phyloP scores from a whole-genome alignment of 179 eudicot genomes.

The Carnegiea gigantea region DNA sequence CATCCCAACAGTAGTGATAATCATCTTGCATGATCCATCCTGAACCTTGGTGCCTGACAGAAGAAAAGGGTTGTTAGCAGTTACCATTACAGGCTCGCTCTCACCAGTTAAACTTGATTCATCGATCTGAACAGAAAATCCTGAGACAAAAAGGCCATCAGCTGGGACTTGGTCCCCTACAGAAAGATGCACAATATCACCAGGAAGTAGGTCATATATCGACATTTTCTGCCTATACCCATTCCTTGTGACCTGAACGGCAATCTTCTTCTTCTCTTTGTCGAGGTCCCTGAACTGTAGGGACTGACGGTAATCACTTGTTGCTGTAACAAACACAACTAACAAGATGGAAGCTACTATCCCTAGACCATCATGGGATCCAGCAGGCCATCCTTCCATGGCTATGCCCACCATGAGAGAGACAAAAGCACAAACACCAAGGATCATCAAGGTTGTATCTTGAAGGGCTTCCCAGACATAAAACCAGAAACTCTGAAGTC shows the following conservation, averaged over 20 bases:
- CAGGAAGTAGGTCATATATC: constrained; percentile 72
- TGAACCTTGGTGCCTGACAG: constrained; percentile 93
- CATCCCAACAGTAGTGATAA: constrained; percentile 92
- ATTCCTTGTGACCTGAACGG: constrained; percentile 77
- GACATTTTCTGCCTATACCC: constrained; percentile 84
- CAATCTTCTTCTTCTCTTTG: constrained; percentile 88
- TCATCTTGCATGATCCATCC: constrained; percentile 94
- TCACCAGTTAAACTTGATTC: constrained; percentile 95
- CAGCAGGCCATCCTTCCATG: constrained; percentile 90
- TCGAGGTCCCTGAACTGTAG: constrained; percentile 85
- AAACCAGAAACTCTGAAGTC: constrained; percentile 60
- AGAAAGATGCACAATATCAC: constrained; percentile 83
- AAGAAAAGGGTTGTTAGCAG: constrained; percentile 64
- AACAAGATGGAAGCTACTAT: constrained; percentile 79
- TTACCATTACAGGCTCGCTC: constrained; percentile 84
- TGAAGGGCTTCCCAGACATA: constrained; percentile 95
- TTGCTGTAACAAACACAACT: constrained; percentile 90
- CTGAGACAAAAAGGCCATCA: constrained; percentile 86
- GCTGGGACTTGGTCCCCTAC: constrained; percentile 97
- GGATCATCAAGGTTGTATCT: constrained; percentile 92
- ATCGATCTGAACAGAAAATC: constrained; percentile 75
- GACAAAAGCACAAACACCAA: constrained; percentile 77
- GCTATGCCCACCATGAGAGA: constrained; percentile 82
- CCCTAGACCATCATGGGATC: constrained; percentile 92
- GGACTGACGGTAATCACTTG: constrained; percentile 91